Evolutionary conservation across 225 moss, liverwort and hornwort genomes (phyloP).

Genomic region (Asterella californica): DNA sequence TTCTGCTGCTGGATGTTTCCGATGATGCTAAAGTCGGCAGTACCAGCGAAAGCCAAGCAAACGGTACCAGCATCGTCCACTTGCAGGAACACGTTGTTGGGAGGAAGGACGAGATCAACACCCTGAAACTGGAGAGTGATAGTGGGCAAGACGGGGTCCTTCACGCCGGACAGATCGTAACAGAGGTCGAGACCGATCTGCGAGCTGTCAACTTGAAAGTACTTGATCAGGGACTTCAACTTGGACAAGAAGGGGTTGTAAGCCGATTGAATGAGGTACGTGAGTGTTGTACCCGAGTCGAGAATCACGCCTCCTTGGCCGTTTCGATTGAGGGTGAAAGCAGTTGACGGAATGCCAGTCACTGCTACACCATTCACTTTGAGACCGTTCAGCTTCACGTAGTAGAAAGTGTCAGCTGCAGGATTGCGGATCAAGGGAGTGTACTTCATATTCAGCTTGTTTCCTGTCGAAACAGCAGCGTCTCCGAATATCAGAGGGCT

Average conservation of each 20-base stretch:
- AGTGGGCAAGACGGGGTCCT: slow-evolving; percentile 3
- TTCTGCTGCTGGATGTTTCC: slow-evolving; percentile 70
- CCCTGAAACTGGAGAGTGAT: slow-evolving; percentile 20
- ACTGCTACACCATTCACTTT: slow-evolving; percentile 4
- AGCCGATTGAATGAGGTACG: slow-evolving; percentile 28
- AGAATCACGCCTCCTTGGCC: slow-evolving; percentile 30
- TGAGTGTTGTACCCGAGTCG: slow-evolving; percentile 38
- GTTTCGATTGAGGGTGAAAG: slow-evolving; percentile 7
- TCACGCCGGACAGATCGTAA: slow-evolving; percentile 4
- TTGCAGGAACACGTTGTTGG: slow-evolving; percentile 15
- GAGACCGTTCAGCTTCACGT: slow-evolving; percentile 29
- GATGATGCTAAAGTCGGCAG: slow-evolving; percentile 48
- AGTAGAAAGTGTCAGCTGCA: slow-evolving; percentile 27
- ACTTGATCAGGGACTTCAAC: slow-evolving; percentile 23
- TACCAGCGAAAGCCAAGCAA: slow-evolving; percentile 52
- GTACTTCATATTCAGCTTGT: slow-evolving; percentile 18
- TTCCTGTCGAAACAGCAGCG: not conserved
- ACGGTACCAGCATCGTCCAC: slow-evolving; percentile 16
- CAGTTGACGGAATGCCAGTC: slow-evolving; percentile 11
- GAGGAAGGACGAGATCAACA: slow-evolving; percentile 22
- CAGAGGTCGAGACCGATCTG: slow-evolving; percentile 17
- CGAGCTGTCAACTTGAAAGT: not conserved
- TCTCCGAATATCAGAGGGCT: slow-evolving; percentile 34
- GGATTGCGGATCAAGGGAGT: slow-evolving; percentile 26
- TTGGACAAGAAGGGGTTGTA: slow-evolving; percentile 23